These are phyloP conservation scores for Aspergillus affinis DNA, from an alignment of 495 filamentous ascomycete genomes.

Conservation along the genomic window DNA sequence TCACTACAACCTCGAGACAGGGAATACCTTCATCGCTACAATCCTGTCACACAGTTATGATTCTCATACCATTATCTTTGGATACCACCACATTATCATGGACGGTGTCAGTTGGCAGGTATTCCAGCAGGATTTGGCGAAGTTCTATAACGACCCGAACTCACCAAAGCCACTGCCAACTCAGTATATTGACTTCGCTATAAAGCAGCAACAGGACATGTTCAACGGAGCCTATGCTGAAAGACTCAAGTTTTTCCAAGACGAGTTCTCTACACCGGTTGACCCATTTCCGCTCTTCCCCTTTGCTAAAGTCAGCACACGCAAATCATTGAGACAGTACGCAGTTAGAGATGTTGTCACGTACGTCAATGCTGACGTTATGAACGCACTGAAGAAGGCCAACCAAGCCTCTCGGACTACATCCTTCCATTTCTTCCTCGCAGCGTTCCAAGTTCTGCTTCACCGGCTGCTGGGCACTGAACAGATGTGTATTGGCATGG, in stretches of 20 bases:
- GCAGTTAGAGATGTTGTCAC: too few species aligned
- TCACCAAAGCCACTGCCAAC: neutral
- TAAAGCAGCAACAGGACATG: neutral
- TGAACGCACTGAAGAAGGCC: too few species aligned
- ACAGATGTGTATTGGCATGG: neutral
- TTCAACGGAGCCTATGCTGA: neutral
- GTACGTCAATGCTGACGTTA: too few species aligned
- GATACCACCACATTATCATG: slow-evolving; percentile 35
- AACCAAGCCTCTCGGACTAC: neutral
- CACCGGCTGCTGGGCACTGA: slow-evolving; percentile 1
- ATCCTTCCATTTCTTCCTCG: slow-evolving; percentile 10
- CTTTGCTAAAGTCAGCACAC: slow-evolving; percentile 1
- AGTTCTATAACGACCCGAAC: slow-evolving; percentile 24
- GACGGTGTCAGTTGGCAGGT: slow-evolving; percentile 33
- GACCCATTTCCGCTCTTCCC: neutral
- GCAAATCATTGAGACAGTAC: neutral
- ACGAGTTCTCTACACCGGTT: neutral
- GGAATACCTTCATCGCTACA: slow-evolving; percentile 11
- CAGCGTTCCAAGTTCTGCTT: slow-evolving; percentile 8
- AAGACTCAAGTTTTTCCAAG: slow-evolving; percentile 3
- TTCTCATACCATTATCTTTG: slow-evolving; percentile 18
- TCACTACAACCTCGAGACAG: neutral
- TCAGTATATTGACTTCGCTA: slow-evolving; percentile 6
- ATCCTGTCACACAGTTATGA: slow-evolving; percentile 8
- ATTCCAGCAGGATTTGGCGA: slow-evolving; percentile 27